A percentile compares a stretch with the other conserved stretches of the same genome.
phyloP scores from a whole-genome alignment of 768 basidiomycete genomes.

The Serendipita vermifera region DNA sequence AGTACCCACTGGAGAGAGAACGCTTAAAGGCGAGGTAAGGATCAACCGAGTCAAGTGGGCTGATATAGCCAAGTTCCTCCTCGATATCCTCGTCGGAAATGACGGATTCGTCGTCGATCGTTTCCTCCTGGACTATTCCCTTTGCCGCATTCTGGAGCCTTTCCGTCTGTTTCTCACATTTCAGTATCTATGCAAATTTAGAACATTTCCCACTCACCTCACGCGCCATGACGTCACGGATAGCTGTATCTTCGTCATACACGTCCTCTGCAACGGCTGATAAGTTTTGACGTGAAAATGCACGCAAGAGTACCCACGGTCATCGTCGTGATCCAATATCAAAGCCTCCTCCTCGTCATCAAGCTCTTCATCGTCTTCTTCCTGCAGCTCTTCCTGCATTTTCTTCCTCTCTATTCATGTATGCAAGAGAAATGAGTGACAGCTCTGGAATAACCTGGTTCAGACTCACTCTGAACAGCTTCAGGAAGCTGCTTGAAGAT shows the following conservation, averaged over 20 bases:
- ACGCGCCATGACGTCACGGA: constrained; percentile 3
- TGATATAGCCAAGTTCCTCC: constrained; percentile 79
- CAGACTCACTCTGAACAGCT: constrained; percentile 54
- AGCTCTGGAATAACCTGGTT: neutral
- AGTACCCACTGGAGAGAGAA: constrained; percentile 53
- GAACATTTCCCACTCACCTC: neutral
- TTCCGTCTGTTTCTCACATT: constrained; percentile 37
- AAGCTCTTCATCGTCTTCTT: constrained; percentile 27
- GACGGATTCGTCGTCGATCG: constrained; percentile 33
- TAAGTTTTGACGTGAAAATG: neutral
- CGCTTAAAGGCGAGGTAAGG: constrained; percentile 68
- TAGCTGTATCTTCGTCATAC: constrained; percentile 72
- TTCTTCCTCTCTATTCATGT: constrained; percentile 39
- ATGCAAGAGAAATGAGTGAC: neutral
- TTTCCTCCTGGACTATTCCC: constrained; percentile 26
- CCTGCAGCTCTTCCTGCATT: constrained; percentile 39
- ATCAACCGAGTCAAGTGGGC: constrained; percentile 66
- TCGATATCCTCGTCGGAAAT: constrained; percentile 38
- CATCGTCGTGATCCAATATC: constrained; percentile 33
- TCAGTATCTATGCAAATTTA: neutral
- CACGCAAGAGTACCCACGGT: constrained; percentile 36
- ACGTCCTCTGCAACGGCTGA: constrained; percentile 40
- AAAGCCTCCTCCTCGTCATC: constrained; percentile 31
- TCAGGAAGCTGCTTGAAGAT: constrained; percentile 68
- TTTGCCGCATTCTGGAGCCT: constrained; percentile 52